Conservation (phyloP, 1,139 yeast genomes). For the Pichia terricola region DNA sequence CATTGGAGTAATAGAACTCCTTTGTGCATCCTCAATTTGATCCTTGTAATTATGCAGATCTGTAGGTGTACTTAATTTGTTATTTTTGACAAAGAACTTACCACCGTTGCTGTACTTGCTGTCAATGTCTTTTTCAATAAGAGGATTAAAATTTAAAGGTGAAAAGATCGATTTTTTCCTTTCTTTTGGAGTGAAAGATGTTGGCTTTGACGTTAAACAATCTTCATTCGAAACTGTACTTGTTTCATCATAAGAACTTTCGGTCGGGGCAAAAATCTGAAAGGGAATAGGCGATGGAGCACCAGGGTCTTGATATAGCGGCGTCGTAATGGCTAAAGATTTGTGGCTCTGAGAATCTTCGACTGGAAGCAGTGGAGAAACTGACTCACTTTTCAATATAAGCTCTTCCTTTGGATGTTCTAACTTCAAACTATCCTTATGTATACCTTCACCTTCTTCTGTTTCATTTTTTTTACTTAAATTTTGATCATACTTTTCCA, state of each 20-base stretch:
- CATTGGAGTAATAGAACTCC: no score
- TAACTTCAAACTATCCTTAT: no score
- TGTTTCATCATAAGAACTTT: constrained; percentile 15
- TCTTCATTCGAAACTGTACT: constrained; percentile 5
- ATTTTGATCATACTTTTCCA: background rate
- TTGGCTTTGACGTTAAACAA: background rate
- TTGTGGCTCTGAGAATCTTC: no score
- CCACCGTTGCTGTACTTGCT: constrained; percentile 83
- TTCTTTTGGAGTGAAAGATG: constrained; percentile 8
- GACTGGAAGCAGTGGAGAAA: no score
- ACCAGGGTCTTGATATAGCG: constrained; percentile 70
- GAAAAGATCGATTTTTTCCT: constrained; percentile 57
- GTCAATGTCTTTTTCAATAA: constrained; percentile 65
- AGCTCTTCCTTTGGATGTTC: background rate
- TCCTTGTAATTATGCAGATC: no score
- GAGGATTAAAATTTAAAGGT: constrained; percentile 71
- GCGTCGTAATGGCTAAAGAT: constrained; percentile 18
- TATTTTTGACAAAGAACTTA: constrained; percentile 48
- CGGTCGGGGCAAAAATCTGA: constrained; percentile 35
- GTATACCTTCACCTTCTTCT: no score
- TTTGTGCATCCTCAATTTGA: no score
- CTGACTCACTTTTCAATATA: no score
- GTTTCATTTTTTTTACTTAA: no score
- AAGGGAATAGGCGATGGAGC: constrained; percentile 69
- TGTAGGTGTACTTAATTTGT: no score